Base-by-base conservation (phyloP, 257 asterid genomes). In the Ballota nigra region DNA sequence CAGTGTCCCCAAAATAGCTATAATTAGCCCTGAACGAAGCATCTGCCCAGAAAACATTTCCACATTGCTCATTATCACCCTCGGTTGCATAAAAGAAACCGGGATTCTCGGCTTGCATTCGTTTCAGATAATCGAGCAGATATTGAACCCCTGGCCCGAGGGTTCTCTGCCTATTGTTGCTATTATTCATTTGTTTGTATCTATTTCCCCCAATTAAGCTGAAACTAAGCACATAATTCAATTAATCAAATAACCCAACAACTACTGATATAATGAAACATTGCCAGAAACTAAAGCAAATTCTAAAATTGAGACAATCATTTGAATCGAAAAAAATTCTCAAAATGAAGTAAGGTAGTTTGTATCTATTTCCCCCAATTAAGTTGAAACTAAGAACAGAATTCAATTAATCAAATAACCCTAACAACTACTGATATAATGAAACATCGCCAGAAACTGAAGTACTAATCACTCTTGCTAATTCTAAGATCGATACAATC, bases 11-110 rank as follows among this genome's bases (percentile, higher is more conserved):
- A 47, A 93, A 93, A 58, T 76, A 84, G 74, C 58, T 73, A 63
- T 88, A 93, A 71, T 88, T 90, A 12, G 79, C 72, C 3, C 80
- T 84, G 20, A 84, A 89, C 69, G 79, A 23, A 5, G 88, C 83
- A 76, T 89, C 90, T 2, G 85, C 76, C 97, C 96, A 93, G 65
- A 93, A 90, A 15, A 90, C 59, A 74, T 90, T 90, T 51, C 85
- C 90, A 33, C 83, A 63, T n/a, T 66, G 79, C 66, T 83, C 91
- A 55, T 70, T 76, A 70, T 84, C 88, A 63, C 81, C 93, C 69
- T 90, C 89, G 65, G 75, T 53, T 23, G 88, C 87, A 66, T 87
- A 86, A 74, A 83, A 87, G 87, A 92, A 92, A 43, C 78, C 63
- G 4, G 95, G 95, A 77, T 76, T 86, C 62, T 82, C 90, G 2